Conservation (phyloP, 164 flowering plant genomes). For the Brasenia schreberi region DNA sequence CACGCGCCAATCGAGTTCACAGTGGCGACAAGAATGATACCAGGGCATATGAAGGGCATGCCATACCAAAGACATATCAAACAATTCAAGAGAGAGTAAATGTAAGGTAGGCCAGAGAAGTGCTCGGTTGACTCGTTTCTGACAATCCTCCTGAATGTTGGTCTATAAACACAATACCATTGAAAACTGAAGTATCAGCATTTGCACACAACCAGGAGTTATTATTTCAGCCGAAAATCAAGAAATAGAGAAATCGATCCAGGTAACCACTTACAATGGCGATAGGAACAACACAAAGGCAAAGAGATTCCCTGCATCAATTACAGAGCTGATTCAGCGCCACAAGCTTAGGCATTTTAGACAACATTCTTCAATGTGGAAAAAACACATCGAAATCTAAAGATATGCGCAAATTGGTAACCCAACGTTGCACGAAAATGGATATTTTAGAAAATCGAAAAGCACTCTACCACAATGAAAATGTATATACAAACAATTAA, state of each 20-base stretch:
- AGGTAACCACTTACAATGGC: slow-evolving; percentile 51
- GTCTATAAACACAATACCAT: slow-evolving; percentile 25
- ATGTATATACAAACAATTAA: no score
- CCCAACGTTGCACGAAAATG: background rate
- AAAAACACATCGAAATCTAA: background rate
- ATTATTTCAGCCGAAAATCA: background rate
- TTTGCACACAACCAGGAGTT: background rate
- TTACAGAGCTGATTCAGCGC: background rate
- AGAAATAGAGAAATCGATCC: background rate
- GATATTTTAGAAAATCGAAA: background rate
- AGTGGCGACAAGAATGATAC: slow-evolving; percentile 43
- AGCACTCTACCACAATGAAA: background rate
- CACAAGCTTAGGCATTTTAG: background rate
- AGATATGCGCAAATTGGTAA: background rate
- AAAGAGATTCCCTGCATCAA: slow-evolving; percentile 68
- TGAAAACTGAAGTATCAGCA: background rate
- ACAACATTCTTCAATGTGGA: background rate
- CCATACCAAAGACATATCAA: slow-evolving; percentile 73
- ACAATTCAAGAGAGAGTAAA: slow-evolving; percentile 71
- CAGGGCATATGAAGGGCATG: slow-evolving; percentile 37
- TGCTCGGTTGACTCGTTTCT: slow-evolving; percentile 64
- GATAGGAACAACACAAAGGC: slow-evolving; percentile 83
- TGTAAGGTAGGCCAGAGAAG: slow-evolving; percentile 81
- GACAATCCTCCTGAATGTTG: slow-evolving; percentile 65
- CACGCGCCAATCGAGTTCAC: slow-evolving; percentile 65